Evolutionary conservation across 805 yeast genomes (phyloP).

Genomic region (Danielozyma ontarioensis): DNA sequence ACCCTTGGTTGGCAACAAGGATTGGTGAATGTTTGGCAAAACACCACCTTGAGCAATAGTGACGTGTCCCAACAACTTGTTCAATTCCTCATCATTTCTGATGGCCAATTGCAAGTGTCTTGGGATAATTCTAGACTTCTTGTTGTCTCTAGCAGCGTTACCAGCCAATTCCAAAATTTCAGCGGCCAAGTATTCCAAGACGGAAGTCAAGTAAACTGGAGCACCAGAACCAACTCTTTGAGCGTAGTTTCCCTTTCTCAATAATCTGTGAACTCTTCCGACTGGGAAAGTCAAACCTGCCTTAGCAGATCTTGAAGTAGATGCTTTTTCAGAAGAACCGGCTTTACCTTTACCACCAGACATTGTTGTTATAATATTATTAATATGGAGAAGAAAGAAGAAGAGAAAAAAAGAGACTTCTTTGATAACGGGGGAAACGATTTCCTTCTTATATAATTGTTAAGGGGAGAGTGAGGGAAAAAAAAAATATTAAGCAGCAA

Average conservation of each 20-base stretch:
- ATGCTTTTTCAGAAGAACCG: slow-evolving; percentile 43
- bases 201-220: slow-evolving; percentile 47
- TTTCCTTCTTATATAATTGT: too few relatives aligned
- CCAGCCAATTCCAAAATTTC: slow-evolving; percentile 50
- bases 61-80: slow-evolving; percentile 59
- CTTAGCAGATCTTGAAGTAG: slow-evolving; percentile 45
- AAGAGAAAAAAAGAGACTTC: neutral
- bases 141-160: slow-evolving; percentile 65
- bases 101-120: slow-evolving; percentile 49
- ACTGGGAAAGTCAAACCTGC: slow-evolving; percentile 49
- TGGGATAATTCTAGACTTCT: slow-evolving; percentile 72
- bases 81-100: slow-evolving; percentile 50
- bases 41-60: slow-evolving; percentile 51
- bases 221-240: slow-evolving; percentile 52
- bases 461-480: too few relatives aligned
- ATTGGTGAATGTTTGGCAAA: slow-evolving; percentile 46
- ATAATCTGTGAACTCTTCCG: slow-evolving; percentile 48
- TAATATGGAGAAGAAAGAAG: slow-evolving; percentile 2
- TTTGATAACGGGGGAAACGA: too few relatives aligned
- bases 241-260: slow-evolving; percentile 48
- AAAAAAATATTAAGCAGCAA: too few relatives aligned
- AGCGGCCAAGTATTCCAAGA: slow-evolving; percentile 45
- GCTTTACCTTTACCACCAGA: slow-evolving; percentile 35
- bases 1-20: slow-evolving; percentile 58
- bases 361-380: slow-evolving; percentile 10